Evolutionary conservation across 2,329 filamentous ascomycete species (phyloP), one percentile per base, ranked within the genome.

Genomic region (Microcyclospora tardicrescens): DNA sequence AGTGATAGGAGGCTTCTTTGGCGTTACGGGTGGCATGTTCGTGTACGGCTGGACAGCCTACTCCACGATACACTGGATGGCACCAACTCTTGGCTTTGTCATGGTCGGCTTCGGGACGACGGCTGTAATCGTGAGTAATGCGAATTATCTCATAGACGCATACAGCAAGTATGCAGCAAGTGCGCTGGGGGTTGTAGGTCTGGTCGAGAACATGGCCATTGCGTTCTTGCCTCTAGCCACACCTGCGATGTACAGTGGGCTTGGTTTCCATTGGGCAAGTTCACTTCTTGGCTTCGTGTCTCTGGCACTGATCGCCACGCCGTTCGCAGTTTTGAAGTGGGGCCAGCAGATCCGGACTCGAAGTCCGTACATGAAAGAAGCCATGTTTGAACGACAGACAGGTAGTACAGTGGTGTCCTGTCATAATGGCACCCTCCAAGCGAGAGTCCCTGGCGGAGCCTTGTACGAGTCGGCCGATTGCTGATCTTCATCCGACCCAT

Each of bases 41-140:
- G 54, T 54, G 16, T 67, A 66, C 39, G 65, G 54, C 0, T 67
- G 64, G 65, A 87, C 62, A 2, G 55, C 55, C 3, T 63, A 56
- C 16, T 38, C 60, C 0, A 36, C 28, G 4, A 16, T 64, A 0
- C 58, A 52, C 4, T 68, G 64, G 64, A 59, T 63, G 2, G 47
- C 57, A 6, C 63, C 64, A 0, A 55, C 57, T 1, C 47, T 64
- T n/a, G 61, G 63, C 0, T 52, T 68, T 2, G 52, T 45, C 2
- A 53, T 67, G 35, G 56, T 67, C 2, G 65, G 64, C 0, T 61
- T 61, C 13, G 64, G 64, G 3, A 63, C 59, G 45, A 62, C 61
- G 3, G 52, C 54, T 12, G 58, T 65, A n/a, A n/a, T n/a, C n/a
- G n/a, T n/a, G n/a, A n/a, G n/a, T n/a, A n/a, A n/a, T n/a, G n/a